Evolutionary conservation across 345 rosid genomes (phyloP).

Genomic region (Gossypioides kirkii): DNA sequence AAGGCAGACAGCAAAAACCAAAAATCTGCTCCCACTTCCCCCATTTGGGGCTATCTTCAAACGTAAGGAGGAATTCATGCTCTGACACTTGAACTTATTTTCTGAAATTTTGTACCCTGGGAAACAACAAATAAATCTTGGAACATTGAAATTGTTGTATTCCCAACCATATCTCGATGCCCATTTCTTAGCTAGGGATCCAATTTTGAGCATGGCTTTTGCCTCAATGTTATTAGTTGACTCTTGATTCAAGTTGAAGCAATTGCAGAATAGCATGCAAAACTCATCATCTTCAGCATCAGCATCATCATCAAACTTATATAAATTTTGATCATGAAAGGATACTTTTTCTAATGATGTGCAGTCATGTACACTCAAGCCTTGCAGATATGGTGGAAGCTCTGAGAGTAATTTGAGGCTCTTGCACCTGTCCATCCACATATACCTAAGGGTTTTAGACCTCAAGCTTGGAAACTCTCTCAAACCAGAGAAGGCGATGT

Average conservation of each 20-base stretch:
- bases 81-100: not conserved
- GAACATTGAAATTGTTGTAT: not conserved
- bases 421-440: not conserved
- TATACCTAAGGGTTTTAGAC: not conserved
- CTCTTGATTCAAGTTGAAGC: not conserved
- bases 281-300: too few relatives aligned
- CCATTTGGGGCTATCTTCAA: not conserved
- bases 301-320: too few relatives aligned
- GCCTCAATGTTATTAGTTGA: not conserved
- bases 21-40: not conserved
- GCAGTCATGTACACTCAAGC: too few relatives aligned
- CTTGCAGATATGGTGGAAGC: not conserved
- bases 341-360: too few relatives aligned
- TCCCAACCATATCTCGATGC: not conserved
- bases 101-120: not conserved
- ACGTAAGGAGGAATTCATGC: not conserved
- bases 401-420: not conserved
- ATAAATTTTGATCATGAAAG: too few relatives aligned
- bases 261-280: too few relatives aligned
- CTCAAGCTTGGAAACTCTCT: not conserved
- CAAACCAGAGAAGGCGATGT: too few relatives aligned
- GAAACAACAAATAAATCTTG: not conserved
- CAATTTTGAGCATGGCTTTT: too few relatives aligned
- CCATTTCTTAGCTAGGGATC: not conserved
- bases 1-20: not conserved